Base-by-base conservation (phyloP, 2,329 filamentous ascomycete genomes). In the Reticulascus tulasneorum region DNA sequence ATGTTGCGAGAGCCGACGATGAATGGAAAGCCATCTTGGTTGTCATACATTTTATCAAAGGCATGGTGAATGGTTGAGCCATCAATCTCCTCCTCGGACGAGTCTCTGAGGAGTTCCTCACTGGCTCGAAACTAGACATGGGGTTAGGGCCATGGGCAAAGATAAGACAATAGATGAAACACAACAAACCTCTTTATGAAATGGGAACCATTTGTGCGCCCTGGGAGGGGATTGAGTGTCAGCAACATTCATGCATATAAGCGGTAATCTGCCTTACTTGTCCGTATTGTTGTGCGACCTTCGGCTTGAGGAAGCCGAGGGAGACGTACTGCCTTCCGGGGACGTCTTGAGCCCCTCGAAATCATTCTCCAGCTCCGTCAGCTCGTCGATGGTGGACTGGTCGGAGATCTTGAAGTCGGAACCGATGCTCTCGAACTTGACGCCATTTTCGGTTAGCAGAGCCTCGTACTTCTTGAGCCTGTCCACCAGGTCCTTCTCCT, bases 401-500 rank as follows among this genome's bases (percentile, higher is more conserved):
- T 45, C 52, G 31, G 52, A 25, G 53, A 55, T 52, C 52, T 59
- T 67, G 35, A 70, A 53, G 20, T 75, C 66, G n/a, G 69, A 61
- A 27, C 77, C 75, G 15, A 86, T 70, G 12, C 80, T 71, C 32
- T 87, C 78, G 47, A 88, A 86, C n/a, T 69, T 61, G 50, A 89
- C 75, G 33, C 79, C 75, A 49, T 86, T 70, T 55, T 83, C 71
- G 35, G 70, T 68, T 21, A 89, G 65, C 25, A 89, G 62, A 7
- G 62, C 55, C 59, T 89, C 85, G 49, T 88, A 88, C 32, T 75
- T 73, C 35, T 72, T 75, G 16, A 88, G 64, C n/a, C 81, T 76
- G 7, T 84, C 78, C 34, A 87, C 64, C 25, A 89, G 65, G 38
- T 85, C 82, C 51, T 75, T 75, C 59, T 89, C 84, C 16, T 82